A percentile compares a stretch with the other conserved stretches of the same genome.
These are phyloP conservation scores for Penicillium thymicola DNA, from an alignment of 2,329 filamentous ascomycete species.

Conservation along the genomic window DNA sequence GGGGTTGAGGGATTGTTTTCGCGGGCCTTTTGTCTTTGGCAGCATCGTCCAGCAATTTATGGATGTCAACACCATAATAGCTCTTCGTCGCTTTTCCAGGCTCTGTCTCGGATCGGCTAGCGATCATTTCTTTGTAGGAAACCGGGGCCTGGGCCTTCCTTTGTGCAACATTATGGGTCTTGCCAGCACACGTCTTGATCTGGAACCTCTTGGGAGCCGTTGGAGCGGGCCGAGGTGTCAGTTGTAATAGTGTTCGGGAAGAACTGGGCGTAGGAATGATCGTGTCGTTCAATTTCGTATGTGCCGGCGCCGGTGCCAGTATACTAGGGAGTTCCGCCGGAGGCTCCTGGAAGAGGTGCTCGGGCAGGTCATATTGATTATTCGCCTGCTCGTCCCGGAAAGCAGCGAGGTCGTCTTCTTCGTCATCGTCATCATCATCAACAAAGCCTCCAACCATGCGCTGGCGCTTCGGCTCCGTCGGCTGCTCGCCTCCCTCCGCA, in stretches of 20 bases:
- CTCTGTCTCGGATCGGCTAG: slow-evolving; percentile 50
- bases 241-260: slow-evolving; percentile 3
- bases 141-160: slow-evolving; percentile 36
- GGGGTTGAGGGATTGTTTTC: slow-evolving; percentile 15
- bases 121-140: slow-evolving; percentile 54
- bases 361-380: slow-evolving; percentile 31
- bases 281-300: neutral
- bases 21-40: slow-evolving; percentile 50
- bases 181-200: slow-evolving; percentile 50
- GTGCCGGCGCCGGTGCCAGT: slow-evolving; percentile 5
- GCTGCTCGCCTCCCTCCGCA: slow-evolving; percentile 24
- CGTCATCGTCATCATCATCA: slow-evolving; percentile 40
- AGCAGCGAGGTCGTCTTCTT: slow-evolving; percentile 28
- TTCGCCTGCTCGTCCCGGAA: slow-evolving; percentile 30
- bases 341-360: slow-evolving; percentile 18
- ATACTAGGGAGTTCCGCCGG: slow-evolving; percentile 15
- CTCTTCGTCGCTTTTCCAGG: slow-evolving; percentile 56
- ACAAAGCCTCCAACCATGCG: slow-evolving; percentile 43
- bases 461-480: slow-evolving; percentile 37
- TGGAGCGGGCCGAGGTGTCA: slow-evolving; percentile 14
- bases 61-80: slow-evolving; percentile 92
- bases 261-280: slow-evolving; percentile 2
- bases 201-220: slow-evolving; percentile 23
- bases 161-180: slow-evolving; percentile 42
- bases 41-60: slow-evolving; percentile 72